Evolutionary conservation across 2,329 filamentous ascomycete species (phyloP).

Genomic region (Westerdykella aurantiaca): DNA sequence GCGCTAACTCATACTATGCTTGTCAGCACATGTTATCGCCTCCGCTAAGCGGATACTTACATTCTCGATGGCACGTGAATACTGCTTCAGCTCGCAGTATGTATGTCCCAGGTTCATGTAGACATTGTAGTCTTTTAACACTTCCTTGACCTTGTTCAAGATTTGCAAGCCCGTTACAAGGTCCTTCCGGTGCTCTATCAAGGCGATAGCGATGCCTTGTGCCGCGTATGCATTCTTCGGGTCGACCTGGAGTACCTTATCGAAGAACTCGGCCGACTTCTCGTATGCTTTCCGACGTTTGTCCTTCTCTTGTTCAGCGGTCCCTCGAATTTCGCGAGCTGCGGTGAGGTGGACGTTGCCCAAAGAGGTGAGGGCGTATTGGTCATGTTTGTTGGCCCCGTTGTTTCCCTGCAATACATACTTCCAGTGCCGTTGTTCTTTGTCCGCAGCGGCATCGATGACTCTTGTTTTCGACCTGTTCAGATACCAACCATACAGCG

Average conservation of each 20-base stretch:
- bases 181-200: constrained; percentile 93
- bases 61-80: constrained; percentile 82
- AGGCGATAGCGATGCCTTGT: constrained; percentile 88
- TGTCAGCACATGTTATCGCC: constrained; percentile 9
- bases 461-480: constrained; percentile 81
- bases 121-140: constrained; percentile 79
- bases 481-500: constrained; percentile 92
- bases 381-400: constrained; percentile 80
- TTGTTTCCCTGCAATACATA: constrained; percentile 80
- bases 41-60: constrained; percentile 30
- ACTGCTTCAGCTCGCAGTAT: constrained; percentile 86
- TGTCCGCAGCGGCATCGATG: constrained; percentile 77
- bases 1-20: constrained; percentile 70
- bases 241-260: constrained; percentile 93
- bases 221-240: constrained; percentile 93
- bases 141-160: constrained; percentile 85
- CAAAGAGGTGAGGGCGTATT: constrained; percentile 96
- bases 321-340: constrained; percentile 89
- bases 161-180: constrained; percentile 75
- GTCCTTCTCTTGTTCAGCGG: constrained; percentile 83
- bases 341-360: constrained; percentile 86
- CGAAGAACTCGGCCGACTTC: constrained; percentile 95
- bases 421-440: constrained; percentile 91
- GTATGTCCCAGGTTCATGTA: constrained; percentile 92
- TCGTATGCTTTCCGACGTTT: constrained; percentile 82